Percentiles rank a stretch among this genome's conserved stretches.
These are phyloP conservation scores for Incumbomyces lentus DNA, from an alignment of 2,329 filamentous ascomycete genomes.

Conservation along the genomic window DNA sequence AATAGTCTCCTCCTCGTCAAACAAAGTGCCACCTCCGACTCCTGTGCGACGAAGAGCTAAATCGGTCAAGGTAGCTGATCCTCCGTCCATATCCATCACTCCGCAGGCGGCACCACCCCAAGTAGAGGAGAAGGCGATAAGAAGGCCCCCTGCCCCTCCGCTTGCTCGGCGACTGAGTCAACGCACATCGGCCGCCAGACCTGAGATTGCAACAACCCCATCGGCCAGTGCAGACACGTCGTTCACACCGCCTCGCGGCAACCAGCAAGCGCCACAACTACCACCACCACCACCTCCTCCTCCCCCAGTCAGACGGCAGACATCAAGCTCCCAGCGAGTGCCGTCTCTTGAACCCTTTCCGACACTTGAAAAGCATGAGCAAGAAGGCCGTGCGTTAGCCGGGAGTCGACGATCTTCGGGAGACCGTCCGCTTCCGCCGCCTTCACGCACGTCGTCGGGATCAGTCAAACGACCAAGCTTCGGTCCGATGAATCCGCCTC, in stretches of 20 bases:
- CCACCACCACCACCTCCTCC: constrained; percentile 38
- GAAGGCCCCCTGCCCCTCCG: constrained; percentile 35
- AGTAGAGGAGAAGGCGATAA: not conserved
- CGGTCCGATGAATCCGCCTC: constrained; percentile 29
- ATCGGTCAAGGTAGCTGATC: constrained; percentile 45
- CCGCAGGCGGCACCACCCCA: too few relatives aligned
- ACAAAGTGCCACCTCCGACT: constrained; percentile 60
- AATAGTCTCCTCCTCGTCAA: constrained; percentile 28
- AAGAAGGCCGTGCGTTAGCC: not conserved
- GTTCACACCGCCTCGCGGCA: constrained; percentile 24
- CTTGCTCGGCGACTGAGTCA: constrained; percentile 38
- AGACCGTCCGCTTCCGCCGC: constrained; percentile 18
- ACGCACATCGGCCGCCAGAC: constrained; percentile 29
- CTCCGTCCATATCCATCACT: constrained; percentile 18
- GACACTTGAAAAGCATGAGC: constrained; percentile 1
- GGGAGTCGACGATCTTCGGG: not conserved
- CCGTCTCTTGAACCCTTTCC: constrained; percentile 14
- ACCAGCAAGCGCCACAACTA: constrained; percentile 27
- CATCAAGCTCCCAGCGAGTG: constrained; percentile 26
- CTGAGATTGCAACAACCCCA: constrained; percentile 9
- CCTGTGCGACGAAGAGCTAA: constrained; percentile 72
- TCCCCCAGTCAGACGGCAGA: constrained; percentile 47
- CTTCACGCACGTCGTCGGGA: constrained; percentile 22
- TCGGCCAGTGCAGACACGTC: constrained; percentile 22
- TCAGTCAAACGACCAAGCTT: constrained; percentile 21